Percentiles rank a stretch among this genome's conserved stretches.
Conservation (phyloP, 2,329 filamentous ascomycete genomes). For the Calonectria henricotiae region DNA sequence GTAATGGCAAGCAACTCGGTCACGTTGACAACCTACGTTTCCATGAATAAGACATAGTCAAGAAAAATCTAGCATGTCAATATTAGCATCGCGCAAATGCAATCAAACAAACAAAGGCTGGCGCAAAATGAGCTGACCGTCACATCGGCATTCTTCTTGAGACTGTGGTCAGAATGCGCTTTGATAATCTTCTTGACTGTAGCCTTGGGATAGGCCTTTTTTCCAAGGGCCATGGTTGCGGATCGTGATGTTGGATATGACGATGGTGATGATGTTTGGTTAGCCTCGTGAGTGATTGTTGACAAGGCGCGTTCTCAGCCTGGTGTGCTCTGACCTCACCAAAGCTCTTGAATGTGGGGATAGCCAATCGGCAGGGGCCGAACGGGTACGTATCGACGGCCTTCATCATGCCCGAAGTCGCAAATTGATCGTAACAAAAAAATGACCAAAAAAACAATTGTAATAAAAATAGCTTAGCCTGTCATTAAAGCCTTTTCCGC, state of each 20-base stretch:
- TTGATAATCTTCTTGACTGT: slow-evolving; percentile 93
- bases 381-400: slow-evolving; percentile 45
- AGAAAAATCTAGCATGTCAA: slow-evolving; percentile 80
- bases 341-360: slow-evolving; percentile 24
- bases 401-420: slow-evolving; percentile 11
- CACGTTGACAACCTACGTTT: slow-evolving; percentile 64
- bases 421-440: not conserved
- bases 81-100: slow-evolving; percentile 47
- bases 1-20: not conserved
- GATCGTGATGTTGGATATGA: slow-evolving; percentile 31
- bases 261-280: slow-evolving; percentile 16
- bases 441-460: not conserved
- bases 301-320: slow-evolving; percentile 48
- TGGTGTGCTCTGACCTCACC: slow-evolving; percentile 48
- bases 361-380: slow-evolving; percentile 50
- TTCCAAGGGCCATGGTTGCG: slow-evolving; percentile 62
- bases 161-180: slow-evolving; percentile 84
- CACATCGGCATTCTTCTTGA: slow-evolving; percentile 90
- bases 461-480: no score
- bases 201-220: slow-evolving; percentile 86
- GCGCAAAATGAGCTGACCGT: slow-evolving; percentile 70
- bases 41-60: slow-evolving; percentile 88
- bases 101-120: slow-evolving; percentile 40
- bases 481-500: no score
- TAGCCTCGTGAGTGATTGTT: slow-evolving; percentile 40